phyloP scores from a whole-genome alignment of 805 yeast species.

The Torulaspora franciscae region DNA sequence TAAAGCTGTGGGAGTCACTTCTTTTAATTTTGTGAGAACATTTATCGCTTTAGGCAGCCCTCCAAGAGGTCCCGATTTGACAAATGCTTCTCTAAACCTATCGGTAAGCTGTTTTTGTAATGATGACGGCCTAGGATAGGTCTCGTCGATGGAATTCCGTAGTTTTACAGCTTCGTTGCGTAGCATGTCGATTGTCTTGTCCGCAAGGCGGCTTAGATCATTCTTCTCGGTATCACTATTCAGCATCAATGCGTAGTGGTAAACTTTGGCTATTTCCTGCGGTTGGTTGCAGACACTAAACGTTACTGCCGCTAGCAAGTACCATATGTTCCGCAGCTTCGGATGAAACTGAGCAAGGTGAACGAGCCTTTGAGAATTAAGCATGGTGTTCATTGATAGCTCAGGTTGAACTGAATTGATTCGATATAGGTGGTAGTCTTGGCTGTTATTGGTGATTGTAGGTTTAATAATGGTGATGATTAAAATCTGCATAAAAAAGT shows the following conservation, averaged over 20 bases:
- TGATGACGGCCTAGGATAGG: constrained; percentile 23
- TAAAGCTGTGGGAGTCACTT: constrained; percentile 55
- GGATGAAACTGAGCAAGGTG: constrained; percentile 42
- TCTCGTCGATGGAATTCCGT: constrained; percentile 16
- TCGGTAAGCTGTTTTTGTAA: constrained; percentile 37
- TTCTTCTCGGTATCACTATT: constrained; percentile 19
- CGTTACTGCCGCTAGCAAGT: constrained; percentile 72
- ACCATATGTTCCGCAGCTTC: constrained; percentile 59
- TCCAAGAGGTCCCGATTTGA: constrained; percentile 72
- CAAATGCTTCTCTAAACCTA: constrained; percentile 67
- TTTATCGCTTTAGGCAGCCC: constrained; percentile 87
- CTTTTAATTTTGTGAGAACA: constrained; percentile 58
- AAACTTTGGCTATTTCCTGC: constrained; percentile 68
- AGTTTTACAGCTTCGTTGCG: constrained; percentile 8
- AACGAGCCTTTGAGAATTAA: constrained; percentile 29
- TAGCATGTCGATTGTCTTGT: constrained; percentile 20
- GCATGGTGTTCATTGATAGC: constrained; percentile 18
- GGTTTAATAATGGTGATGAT: neutral
- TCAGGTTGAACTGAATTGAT: neutral
- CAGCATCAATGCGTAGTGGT: constrained; percentile 56
- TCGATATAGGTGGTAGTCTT: neutral
- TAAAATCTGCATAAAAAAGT: neutral
- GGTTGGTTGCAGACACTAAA: constrained; percentile 79
- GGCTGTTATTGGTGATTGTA: neutral
- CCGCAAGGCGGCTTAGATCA: constrained; percentile 20